Evolutionary conservation across 306 rosid genomes (phyloP).

Genomic region (Gastrolobium villosum): DNA sequence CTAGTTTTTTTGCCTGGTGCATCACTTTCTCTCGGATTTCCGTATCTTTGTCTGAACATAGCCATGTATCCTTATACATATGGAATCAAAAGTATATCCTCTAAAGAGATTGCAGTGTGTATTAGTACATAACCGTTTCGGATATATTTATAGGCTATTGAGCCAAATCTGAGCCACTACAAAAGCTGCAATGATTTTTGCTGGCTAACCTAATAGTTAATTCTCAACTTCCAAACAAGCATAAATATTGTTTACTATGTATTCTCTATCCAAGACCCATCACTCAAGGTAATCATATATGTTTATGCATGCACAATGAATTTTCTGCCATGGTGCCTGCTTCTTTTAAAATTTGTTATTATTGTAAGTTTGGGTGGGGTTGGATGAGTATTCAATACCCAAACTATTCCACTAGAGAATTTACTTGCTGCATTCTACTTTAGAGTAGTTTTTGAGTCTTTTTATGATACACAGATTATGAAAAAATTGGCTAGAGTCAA

Average conservation of each 20-base stretch:
- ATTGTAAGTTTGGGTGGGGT: constrained; percentile 47
- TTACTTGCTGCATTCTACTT: constrained; percentile 35
- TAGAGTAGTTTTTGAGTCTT: constrained; percentile 13
- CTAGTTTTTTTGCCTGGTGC: constrained; percentile 44
- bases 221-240: constrained; percentile 34
- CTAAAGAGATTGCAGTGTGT: constrained; percentile 39
- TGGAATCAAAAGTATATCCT: constrained; percentile 36
- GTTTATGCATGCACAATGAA: constrained; percentile 50
- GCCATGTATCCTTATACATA: constrained; percentile 25
- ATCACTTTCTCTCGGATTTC: constrained; percentile 56
- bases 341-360: constrained; percentile 43
- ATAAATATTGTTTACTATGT: constrained; percentile 40
- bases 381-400: constrained; percentile 31
- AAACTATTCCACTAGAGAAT: constrained; percentile 13
- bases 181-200: constrained; percentile 40
- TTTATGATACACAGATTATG: constrained; percentile 15
- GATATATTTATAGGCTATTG: constrained; percentile 36
- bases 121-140: constrained; percentile 23
- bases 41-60: constrained; percentile 50
- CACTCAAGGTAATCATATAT: constrained; percentile 48
- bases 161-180: constrained; percentile 29
- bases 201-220: constrained; percentile 48
- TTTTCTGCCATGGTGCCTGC: constrained; percentile 47
- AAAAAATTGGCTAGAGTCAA: constrained; percentile 39
- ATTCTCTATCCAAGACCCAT: constrained; percentile 37